Conservation (phyloP, 2,329 filamentous ascomycete genomes). For the Emericellopsis cladophorae region DNA sequence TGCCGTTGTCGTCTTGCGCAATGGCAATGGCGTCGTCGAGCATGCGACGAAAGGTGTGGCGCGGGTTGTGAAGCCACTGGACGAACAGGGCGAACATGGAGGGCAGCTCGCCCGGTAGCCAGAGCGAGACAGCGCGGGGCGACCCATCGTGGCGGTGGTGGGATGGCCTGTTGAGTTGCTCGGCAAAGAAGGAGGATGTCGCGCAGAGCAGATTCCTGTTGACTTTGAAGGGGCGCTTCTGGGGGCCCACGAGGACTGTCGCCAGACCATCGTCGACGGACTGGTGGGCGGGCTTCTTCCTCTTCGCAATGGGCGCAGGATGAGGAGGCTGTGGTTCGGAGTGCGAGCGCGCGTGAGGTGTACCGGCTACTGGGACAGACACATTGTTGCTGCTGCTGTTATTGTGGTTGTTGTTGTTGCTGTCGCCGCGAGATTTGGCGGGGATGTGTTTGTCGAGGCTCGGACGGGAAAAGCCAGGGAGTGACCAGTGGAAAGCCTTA, state of each 20-base stretch:
- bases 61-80: constrained; percentile 35
- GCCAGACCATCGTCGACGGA: constrained; percentile 7
- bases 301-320: constrained; percentile 1
- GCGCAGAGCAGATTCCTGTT: constrained; percentile 32
- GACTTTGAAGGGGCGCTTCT: constrained; percentile 25
- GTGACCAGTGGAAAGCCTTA: background rate
- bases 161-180: constrained; percentile 24
- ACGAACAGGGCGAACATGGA: constrained; percentile 41
- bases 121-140: constrained; percentile 16
- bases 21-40: constrained; percentile 25
- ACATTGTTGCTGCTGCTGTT: constrained; percentile 1
- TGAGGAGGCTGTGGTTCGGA: background rate
- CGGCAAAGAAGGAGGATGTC: constrained; percentile 33
- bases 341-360: too few species aligned
- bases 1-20: constrained; percentile 13
- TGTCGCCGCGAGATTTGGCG: background rate
- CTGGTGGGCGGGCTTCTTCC: constrained; percentile 7
- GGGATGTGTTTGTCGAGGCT: constrained; percentile 1
- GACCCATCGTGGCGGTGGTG: constrained; percentile 5
- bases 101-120: constrained; percentile 32
- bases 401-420: constrained; percentile 1
- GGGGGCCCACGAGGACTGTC: constrained; percentile 28
- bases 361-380: background rate
- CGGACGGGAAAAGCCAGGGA: background rate
- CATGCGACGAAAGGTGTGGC: constrained; percentile 24